Conservation (phyloP, 257 asterid genomes). For the Fraxinus americana region DNA sequence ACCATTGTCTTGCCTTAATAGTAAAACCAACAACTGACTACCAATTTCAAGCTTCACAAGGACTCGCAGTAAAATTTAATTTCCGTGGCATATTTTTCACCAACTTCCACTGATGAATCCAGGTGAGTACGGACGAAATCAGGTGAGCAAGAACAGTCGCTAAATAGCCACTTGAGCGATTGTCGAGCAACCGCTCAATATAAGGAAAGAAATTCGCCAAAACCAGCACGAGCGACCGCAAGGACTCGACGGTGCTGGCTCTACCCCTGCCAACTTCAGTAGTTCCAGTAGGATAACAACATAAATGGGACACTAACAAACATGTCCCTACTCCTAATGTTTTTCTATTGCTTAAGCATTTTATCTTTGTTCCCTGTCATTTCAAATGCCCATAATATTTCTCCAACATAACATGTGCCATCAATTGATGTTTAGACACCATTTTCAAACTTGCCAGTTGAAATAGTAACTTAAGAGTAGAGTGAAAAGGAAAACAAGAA, state of each 20-base stretch:
- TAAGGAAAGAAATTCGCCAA: too few relatives aligned
- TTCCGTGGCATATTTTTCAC: slow-evolving; percentile 14
- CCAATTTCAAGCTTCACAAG: slow-evolving; percentile 25
- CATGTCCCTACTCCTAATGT: slow-evolving; percentile 44
- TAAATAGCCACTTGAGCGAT: too few relatives aligned
- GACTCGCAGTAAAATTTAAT: slow-evolving; percentile 26
- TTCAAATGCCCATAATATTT: slow-evolving; percentile 24
- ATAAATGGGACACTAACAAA: slow-evolving; percentile 21
- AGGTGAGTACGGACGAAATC: too few relatives aligned
- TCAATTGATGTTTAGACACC: slow-evolving; percentile 16
- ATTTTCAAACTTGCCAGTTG: background rate
- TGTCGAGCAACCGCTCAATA: too few relatives aligned
- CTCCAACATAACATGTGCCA: slow-evolving; percentile 56
- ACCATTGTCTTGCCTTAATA: background rate
- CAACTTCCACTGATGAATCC: background rate
- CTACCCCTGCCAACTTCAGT: background rate
- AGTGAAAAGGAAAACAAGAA: background rate
- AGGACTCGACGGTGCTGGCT: too few relatives aligned
- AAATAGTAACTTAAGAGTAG: background rate
- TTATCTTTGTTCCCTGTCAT: slow-evolving; percentile 31
- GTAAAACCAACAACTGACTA: background rate
- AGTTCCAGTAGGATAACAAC: slow-evolving; percentile 44
- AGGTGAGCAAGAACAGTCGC: too few relatives aligned
- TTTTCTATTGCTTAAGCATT: slow-evolving; percentile 33
- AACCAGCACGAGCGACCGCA: too few relatives aligned